Base-by-base conservation (phyloP, 1,139 yeast species). In the Zygoascus hellenicus region DNA sequence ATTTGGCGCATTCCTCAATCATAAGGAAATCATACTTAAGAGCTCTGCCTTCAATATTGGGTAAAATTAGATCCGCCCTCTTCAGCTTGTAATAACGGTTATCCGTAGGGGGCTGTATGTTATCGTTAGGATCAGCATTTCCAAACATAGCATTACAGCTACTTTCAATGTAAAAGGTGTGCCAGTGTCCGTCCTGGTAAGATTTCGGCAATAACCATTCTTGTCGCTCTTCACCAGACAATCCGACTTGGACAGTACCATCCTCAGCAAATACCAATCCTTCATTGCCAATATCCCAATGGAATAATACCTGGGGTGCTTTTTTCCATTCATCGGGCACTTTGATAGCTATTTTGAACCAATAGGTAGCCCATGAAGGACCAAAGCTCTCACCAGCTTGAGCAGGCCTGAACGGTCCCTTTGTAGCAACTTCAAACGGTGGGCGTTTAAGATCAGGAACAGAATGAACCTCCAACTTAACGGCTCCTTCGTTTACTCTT, bases 131-230 rank as follows among this genome's bases (percentile, higher is more conserved):
- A 49, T 56, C 59, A 13, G 57, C 61, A 57, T 82, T 79, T 26
- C 98, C 98, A 68, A 87, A 88, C 95, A 92, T 89, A 13, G 96
- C 96, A 65, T 90, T 92, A 65, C 97, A 90, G 14, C 95, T 87
- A 60, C 87, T 82, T 65, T 92, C 98, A 49, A 92, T 70, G 65
- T 84, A 92, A 58, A 89, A 86, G 0, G 65, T 57, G 53, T 74
- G 76, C 58, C 73, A 69, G 13, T 63, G 56, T 15, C 69, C 71
- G 46, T 68, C 72, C 47, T 72, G 72, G 46, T 64, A 69, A 71
- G 78, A 71, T 15, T 67, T 66, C 1, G 96, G 95, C 44, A 90
- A 59, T 30, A 74, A 74, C 71, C 83, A 87, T 51, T 85, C 82
- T 57, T 97, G 77, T 56, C 89, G 94, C 50, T 84, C 87, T 48